Percentiles rank a stretch among this genome's conserved stretches.
phyloP scores from a whole-genome alignment of 306 rosid genomes.

The Begonia peltatifolia region DNA sequence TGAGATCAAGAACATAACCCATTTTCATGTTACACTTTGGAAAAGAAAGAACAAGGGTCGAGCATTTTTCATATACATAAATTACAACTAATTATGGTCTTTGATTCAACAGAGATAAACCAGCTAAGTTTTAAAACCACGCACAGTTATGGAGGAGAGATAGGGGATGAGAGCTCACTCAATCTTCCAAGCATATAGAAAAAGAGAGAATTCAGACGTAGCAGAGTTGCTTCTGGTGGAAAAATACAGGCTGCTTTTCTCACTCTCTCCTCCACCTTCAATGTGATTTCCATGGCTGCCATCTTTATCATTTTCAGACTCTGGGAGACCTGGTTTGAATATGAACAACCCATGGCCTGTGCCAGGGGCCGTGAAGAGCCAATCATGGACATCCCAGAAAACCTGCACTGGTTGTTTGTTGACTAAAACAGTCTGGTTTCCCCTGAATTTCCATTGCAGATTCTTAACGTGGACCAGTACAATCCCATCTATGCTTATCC shows the following conservation, averaged over 20 bases:
- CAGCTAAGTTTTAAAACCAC: too few species aligned
- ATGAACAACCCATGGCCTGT: constrained; percentile 65
- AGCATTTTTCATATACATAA: too few species aligned
- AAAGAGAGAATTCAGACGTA: neutral
- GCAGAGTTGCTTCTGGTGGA: neutral
- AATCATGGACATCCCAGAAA: constrained; percentile 76
- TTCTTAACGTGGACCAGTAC: constrained; percentile 70
- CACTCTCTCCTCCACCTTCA: neutral
- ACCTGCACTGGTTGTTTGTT: constrained; percentile 59
- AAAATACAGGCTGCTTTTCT: neutral
- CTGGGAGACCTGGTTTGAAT: constrained; percentile 54
- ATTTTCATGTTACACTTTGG: too few species aligned
- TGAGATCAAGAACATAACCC: too few species aligned
- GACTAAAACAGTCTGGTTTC: constrained; percentile 59
- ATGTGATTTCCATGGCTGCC: constrained; percentile 20
- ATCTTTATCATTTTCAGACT: constrained; percentile 42
- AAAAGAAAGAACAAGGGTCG: too few species aligned
- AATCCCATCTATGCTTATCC: constrained; percentile 87
- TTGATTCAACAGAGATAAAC: too few species aligned
- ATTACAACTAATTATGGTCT: too few species aligned
- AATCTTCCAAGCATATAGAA: neutral
- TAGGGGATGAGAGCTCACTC: neutral
- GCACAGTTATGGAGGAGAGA: too few species aligned
- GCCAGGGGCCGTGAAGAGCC: constrained; percentile 52
- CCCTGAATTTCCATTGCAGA: constrained; percentile 87